phyloP scores from a whole-genome alignment of 768 basidiomycete genomes.

The Suillus decipiens region DNA sequence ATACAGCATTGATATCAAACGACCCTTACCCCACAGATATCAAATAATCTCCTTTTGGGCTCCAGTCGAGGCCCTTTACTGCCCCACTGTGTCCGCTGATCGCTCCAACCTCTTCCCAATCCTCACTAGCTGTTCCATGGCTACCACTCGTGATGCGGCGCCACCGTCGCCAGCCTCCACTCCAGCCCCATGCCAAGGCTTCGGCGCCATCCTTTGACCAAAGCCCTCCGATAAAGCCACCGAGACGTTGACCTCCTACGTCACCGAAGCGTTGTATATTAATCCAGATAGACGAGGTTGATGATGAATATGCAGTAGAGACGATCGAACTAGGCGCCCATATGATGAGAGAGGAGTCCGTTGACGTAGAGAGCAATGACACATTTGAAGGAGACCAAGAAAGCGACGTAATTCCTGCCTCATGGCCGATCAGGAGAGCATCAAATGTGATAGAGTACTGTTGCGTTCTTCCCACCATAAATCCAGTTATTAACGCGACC shows the following conservation, averaged over 20 bases:
- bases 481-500: conserved; percentile 9
- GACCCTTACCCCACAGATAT: conserved; percentile 75
- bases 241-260: conserved; percentile 84
- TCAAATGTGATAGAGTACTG: conserved; percentile 88
- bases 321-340: conserved; percentile 78
- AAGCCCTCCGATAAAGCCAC: conserved; percentile 90
- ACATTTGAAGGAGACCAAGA: conserved; percentile 64
- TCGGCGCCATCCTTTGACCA: conserved; percentile 70
- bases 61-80: conserved; percentile 85
- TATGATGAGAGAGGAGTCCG: conserved; percentile 92
- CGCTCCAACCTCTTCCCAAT: conserved; percentile 79
- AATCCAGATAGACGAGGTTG: conserved; percentile 76
- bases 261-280: conserved; percentile 92
- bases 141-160: conserved; percentile 32
- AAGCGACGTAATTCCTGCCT: conserved; percentile 88
- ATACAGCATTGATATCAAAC: background rate
- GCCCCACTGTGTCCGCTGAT: conserved; percentile 83
- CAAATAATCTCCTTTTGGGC: conserved; percentile 81
- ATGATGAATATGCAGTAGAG: conserved; percentile 38
- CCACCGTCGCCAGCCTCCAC: conserved; percentile 94
- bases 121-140: conserved; percentile 35
- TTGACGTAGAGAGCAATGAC: conserved; percentile 87
- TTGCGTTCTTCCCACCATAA: conserved; percentile 31
- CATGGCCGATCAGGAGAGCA: conserved; percentile 94
- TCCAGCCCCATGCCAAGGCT: conserved; percentile 89